Base-by-base conservation (phyloP, 495 filamentous ascomycete genomes). In the Tetracladium setigerum region DNA sequence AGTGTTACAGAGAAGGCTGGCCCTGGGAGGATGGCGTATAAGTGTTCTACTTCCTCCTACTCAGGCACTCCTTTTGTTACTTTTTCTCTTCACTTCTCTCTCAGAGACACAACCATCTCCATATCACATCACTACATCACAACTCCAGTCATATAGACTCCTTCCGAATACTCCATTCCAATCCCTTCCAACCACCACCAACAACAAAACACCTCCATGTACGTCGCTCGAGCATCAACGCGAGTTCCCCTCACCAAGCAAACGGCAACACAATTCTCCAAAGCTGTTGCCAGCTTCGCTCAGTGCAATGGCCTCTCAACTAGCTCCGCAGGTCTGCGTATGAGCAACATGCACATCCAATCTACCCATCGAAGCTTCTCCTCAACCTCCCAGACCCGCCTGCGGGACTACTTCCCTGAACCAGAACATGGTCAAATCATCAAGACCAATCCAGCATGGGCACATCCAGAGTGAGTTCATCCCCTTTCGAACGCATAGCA, bases 361-460 rank as follows among this genome's bases (percentile, higher is more conserved):
- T 32, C 44, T 5, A 14, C 15, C 7, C 44, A 39, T 18, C 47
- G 56, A 32, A 45, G 50, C 33, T 60, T 60, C 48, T 60, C 57
- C 18, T 53, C 53, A 4, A 60, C 57, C 9, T 44, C 50, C 22
- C 41, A 42, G 41, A 53, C 57, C 7, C 34, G 38, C 4, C 46
- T 56, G 4, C 39, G 48, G 47, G 53, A 54, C 13, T 54, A 44
- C 52, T 61, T 61, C 16, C 58, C 58, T 14, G 49, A 55, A 44
- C 50, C 54, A 10, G 58, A 61, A 24, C 19, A 46, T 32, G 36
- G 31, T 13, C 34, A 47, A 46, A 77, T 79, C 50, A 59, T 64
- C 11, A 53, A 62, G 44, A 77, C 74, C 12, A 70, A 76, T 13
- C 59, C 82, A 30, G 74, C 82, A 49, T 88, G 84, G 83, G 70